phyloP scores from a whole-genome alignment of 2,329 filamentous ascomycete species.

The Thyridium curvatum region DNA sequence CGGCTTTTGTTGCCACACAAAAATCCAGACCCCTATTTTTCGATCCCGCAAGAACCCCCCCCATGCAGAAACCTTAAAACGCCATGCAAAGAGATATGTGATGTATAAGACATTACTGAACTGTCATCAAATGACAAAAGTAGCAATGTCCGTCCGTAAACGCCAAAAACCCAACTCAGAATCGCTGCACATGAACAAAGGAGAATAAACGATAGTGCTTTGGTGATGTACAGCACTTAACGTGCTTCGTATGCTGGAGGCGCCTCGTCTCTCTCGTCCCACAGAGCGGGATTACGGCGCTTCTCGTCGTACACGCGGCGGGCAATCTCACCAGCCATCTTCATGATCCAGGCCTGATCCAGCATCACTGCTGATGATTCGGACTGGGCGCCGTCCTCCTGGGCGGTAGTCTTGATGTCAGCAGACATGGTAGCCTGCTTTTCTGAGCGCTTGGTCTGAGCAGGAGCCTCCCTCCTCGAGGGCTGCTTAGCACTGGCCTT shows the following conservation, averaged over 20 bases:
- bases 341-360: conserved; percentile 81
- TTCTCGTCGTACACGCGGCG: conserved; percentile 85
- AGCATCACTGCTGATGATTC: conserved; percentile 56
- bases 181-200: neutral
- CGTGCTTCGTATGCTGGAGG: conserved; percentile 57
- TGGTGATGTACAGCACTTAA: conserved; percentile 18
- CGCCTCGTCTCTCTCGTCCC: conserved; percentile 49
- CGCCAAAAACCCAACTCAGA: no score
- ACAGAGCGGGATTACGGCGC: conserved; percentile 43
- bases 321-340: conserved; percentile 91
- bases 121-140: no score
- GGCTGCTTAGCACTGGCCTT: neutral
- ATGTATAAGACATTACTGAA: no score
- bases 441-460: conserved; percentile 18
- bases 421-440: conserved; percentile 13
- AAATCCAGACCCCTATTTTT: no score
- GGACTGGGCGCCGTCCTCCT: conserved; percentile 25
- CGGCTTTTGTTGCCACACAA: no score
- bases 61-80: no score
- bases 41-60: no score
- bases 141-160: no score
- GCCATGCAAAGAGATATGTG: no score
- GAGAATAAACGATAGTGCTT: conserved; percentile 4
- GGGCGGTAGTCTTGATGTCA: conserved; percentile 16
- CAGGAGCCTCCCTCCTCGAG: neutral